Conservation (phyloP, 2,329 filamentous ascomycete genomes). For the Scleromitrula shiraiana region DNA sequence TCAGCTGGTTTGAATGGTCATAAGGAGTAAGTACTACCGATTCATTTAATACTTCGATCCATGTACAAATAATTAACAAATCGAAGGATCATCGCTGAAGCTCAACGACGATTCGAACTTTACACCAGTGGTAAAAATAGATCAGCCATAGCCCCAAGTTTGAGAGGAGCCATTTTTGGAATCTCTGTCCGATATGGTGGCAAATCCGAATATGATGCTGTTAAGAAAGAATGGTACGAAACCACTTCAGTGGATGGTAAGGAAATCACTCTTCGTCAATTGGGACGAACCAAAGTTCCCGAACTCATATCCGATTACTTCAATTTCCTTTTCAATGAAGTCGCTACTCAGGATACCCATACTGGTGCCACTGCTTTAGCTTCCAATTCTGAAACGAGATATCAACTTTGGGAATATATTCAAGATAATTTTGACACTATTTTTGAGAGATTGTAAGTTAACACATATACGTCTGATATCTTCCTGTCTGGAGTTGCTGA, state of each 20-base stretch:
- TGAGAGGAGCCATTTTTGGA: conserved; percentile 73
- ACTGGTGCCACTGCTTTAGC: conserved; percentile 67
- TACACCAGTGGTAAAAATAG: conserved; percentile 60
- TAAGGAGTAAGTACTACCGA: conserved; percentile 49
- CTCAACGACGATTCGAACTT: conserved; percentile 69
- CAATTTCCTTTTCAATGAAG: conserved; percentile 73
- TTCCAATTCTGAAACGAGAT: conserved; percentile 64
- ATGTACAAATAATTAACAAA: not conserved
- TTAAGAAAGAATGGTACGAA: conserved; percentile 78
- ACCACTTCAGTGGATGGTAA: conserved; percentile 86
- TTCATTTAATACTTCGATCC: not conserved
- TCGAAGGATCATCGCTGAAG: conserved; percentile 60
- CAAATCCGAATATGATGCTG: conserved; percentile 58
- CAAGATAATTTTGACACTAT: conserved; percentile 75
- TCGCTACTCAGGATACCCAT: conserved; percentile 82
- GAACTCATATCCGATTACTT: conserved; percentile 61
- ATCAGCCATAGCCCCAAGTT: conserved; percentile 68
- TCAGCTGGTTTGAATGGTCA: conserved; percentile 72
- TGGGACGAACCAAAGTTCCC: conserved; percentile 60
- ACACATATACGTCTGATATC: not conserved
- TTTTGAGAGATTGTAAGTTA: conserved; percentile 49
- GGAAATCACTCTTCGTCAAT: conserved; percentile 69
- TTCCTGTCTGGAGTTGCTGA: not conserved
- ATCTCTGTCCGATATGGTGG: conserved; percentile 69
- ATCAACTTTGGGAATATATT: conserved; percentile 75